Percentiles rank a stretch among this genome's conserved stretches.
Conservation (phyloP, 192 early-diverging fungal species). For the Entomortierella parvispora region DNA sequence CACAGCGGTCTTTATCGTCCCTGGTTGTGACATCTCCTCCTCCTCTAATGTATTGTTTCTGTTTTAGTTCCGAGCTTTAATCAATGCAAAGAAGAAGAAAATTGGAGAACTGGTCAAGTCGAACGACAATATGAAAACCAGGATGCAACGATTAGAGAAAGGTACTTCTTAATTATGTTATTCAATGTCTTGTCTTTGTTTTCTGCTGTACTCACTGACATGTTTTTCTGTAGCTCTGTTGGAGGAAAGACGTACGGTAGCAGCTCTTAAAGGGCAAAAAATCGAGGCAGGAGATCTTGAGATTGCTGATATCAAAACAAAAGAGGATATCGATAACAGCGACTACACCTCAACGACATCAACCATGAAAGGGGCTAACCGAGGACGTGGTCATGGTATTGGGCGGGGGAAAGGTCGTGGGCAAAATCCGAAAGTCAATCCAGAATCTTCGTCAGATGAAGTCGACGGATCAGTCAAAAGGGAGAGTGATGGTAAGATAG, state of each 20-base stretch:
- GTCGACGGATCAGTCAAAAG: no score
- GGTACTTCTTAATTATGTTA: constrained; percentile 1
- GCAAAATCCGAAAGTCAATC: no score
- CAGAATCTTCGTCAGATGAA: no score
- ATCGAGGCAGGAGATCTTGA: constrained; percentile 3
- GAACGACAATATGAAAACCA: constrained; percentile 5
- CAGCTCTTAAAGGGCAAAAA: constrained; percentile 16
- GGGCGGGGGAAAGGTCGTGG: constrained; percentile 2
- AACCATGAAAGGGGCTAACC: background rate
- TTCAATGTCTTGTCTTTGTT: background rate
- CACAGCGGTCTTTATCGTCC: background rate
- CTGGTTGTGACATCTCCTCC: background rate
- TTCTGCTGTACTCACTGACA: background rate
- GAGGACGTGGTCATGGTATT: constrained; percentile 11
- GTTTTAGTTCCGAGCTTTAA: constrained; percentile 25
- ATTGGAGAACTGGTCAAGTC: constrained; percentile 13
- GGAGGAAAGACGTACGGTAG: constrained; percentile 25
- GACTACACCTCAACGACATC: background rate
- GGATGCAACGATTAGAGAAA: constrained; percentile 15
- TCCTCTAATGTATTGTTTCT: background rate
- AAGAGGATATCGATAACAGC: constrained; percentile 1
- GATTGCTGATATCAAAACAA: constrained; percentile 20
- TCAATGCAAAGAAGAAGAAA: constrained; percentile 42
- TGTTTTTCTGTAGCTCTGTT: constrained; percentile 6
- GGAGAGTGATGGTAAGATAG: no score